Evolutionary conservation across 148 eudicot species (phyloP).

Genomic region (Chenopodium berlandieri): DNA sequence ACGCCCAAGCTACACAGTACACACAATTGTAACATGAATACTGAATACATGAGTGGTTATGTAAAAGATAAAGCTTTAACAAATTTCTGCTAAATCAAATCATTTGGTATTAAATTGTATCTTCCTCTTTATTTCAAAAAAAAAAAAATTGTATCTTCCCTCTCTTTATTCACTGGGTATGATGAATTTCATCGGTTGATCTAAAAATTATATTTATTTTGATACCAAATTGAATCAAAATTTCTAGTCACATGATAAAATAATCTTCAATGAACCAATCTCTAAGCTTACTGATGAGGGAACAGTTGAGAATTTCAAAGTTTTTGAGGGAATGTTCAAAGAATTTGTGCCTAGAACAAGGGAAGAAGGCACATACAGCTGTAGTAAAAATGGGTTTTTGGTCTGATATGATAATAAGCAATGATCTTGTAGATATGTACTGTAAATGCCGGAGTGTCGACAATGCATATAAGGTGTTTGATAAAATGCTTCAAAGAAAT

Average conservation of each 20-base stretch:
- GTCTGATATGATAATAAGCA: conserved; percentile 41
- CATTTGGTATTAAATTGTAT: no score
- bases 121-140: no score
- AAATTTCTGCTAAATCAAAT: no score
- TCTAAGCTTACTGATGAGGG: conserved; percentile 30
- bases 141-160: no score
- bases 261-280: conserved; percentile 30
- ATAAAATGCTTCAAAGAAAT: conserved; percentile 53
- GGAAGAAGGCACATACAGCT: conserved; percentile 41
- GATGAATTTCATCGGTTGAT: no score
- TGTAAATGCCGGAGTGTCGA: conserved; percentile 40
- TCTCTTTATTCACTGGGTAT: no score
- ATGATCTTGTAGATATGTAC: conserved; percentile 47
- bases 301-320: conserved; percentile 38
- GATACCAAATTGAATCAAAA: no score
- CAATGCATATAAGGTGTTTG: conserved; percentile 46
- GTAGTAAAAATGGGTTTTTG: conserved; percentile 34
- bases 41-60: no score
- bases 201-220: no score
- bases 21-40: no score
- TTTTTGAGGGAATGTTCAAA: conserved; percentile 39
- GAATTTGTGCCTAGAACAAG: conserved; percentile 33
- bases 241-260: neutral
- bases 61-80: no score
- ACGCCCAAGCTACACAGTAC: no score